A percentile compares a stretch with the other conserved stretches of the same genome.
Conservation (phyloP, 2,329 filamentous ascomycete species). For the Botrytis fabae region DNA sequence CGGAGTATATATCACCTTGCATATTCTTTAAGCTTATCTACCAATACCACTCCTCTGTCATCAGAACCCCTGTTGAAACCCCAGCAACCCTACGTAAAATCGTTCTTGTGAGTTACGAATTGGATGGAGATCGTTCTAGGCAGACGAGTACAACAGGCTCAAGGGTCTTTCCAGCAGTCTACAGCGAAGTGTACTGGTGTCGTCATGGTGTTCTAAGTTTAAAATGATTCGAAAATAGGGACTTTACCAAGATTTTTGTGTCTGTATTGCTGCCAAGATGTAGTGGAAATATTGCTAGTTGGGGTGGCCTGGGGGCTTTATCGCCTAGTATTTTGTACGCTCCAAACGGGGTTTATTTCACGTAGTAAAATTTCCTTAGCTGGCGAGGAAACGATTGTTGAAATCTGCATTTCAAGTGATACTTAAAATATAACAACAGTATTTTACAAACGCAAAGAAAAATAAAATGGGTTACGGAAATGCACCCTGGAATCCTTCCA, state of each 20-base stretch:
- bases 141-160: background rate
- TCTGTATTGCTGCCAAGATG: background rate
- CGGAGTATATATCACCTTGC: background rate
- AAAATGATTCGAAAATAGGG: background rate
- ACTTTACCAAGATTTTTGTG: background rate
- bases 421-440: background rate
- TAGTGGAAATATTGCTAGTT: background rate
- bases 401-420: background rate
- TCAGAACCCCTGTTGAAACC: background rate
- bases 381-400: background rate
- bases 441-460: background rate
- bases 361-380: background rate
- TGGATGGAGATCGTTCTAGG: background rate
- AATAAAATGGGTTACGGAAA: background rate
- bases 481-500: background rate
- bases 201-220: background rate
- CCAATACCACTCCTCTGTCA: background rate
- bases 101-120: background rate
- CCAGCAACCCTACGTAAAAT: background rate
- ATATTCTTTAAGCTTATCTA: background rate
- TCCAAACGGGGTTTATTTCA: background rate
- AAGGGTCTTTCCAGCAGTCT: background rate
- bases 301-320: background rate
- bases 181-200: background rate
- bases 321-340: background rate